Conservation (phyloP, 2,329 filamentous ascomycete genomes). For the Bipolaris sorokiniana region DNA sequence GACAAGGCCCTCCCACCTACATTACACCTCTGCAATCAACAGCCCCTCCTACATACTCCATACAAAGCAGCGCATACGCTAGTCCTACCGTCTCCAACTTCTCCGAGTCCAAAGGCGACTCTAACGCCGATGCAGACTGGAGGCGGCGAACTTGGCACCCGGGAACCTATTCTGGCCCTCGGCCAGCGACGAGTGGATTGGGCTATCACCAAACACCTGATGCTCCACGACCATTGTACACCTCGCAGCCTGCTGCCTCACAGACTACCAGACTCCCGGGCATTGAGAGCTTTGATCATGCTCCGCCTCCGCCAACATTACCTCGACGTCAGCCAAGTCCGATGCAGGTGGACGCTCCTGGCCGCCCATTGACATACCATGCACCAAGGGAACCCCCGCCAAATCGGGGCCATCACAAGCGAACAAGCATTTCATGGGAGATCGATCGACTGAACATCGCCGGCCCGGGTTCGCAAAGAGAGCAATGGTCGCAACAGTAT, state of each 20-base stretch:
- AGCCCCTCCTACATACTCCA: conserved; percentile 61
- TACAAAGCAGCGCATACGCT: conserved; percentile 64
- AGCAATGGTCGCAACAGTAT: conserved; percentile 43
- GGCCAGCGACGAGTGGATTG: conserved; percentile 73
- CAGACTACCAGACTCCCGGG: conserved; percentile 78
- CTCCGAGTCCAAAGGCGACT: conserved; percentile 69
- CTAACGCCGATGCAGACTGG: conserved; percentile 76
- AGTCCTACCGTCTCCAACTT: conserved; percentile 72
- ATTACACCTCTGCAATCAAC: conserved; percentile 63
- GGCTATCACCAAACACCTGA: conserved; percentile 77
- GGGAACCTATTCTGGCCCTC: conserved; percentile 66
- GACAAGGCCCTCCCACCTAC: conserved; percentile 64
- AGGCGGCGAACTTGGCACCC: conserved; percentile 91
- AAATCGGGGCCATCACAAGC: conserved; percentile 38
- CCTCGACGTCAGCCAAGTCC: conserved; percentile 72
- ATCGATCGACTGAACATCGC: conserved; percentile 71
- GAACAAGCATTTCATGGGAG: conserved; percentile 63
- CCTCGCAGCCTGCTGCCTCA: conserved; percentile 59
- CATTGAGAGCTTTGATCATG: conserved; percentile 88
- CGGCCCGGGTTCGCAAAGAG: conserved; percentile 48
- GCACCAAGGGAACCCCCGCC: conserved; percentile 36
- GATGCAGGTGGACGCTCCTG: conserved; percentile 73
- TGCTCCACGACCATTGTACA: conserved; percentile 62
- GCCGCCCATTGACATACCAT: conserved; percentile 48
- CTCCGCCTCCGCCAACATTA: conserved; percentile 67